These are phyloP conservation scores for Brassica napus DNA, from an alignment of 345 rosid species.

Conservation along the genomic window Da-Ae NC_063437.1:21333001-21333500, in stretches of 20 bases:
- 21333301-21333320: neutral
- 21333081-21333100: neutral
- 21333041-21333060: neutral
- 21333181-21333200: slow-evolving; percentile 30
- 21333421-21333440: slow-evolving; percentile 13
- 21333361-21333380: neutral
- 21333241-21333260: slow-evolving; percentile 26
- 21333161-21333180: slow-evolving; percentile 11
- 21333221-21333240: slow-evolving; percentile 10
- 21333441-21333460: too few species aligned
- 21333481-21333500: neutral
- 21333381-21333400: slow-evolving; percentile 27
- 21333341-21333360: neutral
- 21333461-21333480: neutral
- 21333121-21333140: neutral
- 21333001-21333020: neutral
- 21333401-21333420: neutral
- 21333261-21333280: slow-evolving; percentile 31
- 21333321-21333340: neutral
- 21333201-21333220: slow-evolving; percentile 21
- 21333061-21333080: neutral
- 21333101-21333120: slow-evolving; percentile 17
- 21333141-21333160: slow-evolving; percentile 13
- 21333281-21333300: slow-evolving; percentile 15
- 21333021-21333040: slow-evolving; percentile 7